Evolutionary conservation across 1,139 yeast species (phyloP), one percentile per base, ranked within the genome.

Genomic region (Taphrina populina): DNA sequence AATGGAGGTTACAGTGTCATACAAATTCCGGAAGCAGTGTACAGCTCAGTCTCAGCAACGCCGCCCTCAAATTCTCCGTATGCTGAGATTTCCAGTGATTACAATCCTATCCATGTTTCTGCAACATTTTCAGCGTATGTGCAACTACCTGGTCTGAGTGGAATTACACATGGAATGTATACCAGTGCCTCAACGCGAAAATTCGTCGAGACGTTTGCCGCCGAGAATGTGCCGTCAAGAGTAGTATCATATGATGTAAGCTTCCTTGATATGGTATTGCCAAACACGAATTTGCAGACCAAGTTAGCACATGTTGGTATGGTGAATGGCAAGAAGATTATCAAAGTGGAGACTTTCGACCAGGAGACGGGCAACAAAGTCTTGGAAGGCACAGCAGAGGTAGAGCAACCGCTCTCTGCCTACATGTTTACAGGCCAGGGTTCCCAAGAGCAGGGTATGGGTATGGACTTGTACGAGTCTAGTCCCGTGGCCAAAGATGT

Each of bases 401-500:
- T 94, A 67, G 97, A 92, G 66, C 98, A 92, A 75, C 98, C 99
- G 52, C 84, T 84, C 59, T 87, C 98, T 49, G 84, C 98, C 17
- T 92, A 86, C 70, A 96, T 92, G 59, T 92, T 94, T 76, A 92
- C 99, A 64, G 99, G 98, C 70, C 99, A 92, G 78, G 99, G 99
- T 71, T 90, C 98, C 60, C 98, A 92, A 75, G 98, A 94, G 73
- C 98, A 94, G 77, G 97, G 97, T 70, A 92, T 92, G 99, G 98
- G 99, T 77, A 92, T 92, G 99, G 98, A 94, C 73, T 79, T 92
- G 69, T 92, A 92, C 73, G 83, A 82, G 63, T 79, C 88, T 52
- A 86, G 96, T 56, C 88, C 81, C 39, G 96, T 94, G 70, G 98
- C 99, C 59, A 83, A 83, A 67, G 82, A 81, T 62, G 97, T 92